Percentiles rank a stretch among this genome's conserved stretches.
These are phyloP conservation scores for Nematodospora anomalae DNA, from an alignment of 1,139 yeast genomes.

Conservation along the genomic window DNA sequence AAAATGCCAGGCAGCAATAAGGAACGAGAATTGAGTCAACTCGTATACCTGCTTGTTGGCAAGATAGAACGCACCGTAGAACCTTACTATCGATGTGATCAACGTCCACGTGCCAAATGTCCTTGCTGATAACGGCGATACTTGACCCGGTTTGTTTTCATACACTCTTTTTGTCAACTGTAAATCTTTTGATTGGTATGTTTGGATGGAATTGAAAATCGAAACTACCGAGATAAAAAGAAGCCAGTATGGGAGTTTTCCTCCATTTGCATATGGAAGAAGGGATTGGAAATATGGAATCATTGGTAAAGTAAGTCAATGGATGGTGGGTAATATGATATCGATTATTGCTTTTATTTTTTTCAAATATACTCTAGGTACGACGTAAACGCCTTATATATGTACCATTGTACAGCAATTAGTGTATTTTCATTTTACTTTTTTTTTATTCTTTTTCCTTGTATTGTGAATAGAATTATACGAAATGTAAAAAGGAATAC, in stretches of 20 bases:
- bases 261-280: conserved; percentile 35
- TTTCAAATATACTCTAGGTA: too few relatives aligned
- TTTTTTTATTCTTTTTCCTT: conserved; percentile 1
- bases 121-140: conserved; percentile 81
- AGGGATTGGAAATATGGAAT: conserved; percentile 20
- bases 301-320: conserved; percentile 12
- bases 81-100: conserved; percentile 78
- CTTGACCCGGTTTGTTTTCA: conserved; percentile 38
- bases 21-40: conserved; percentile 78
- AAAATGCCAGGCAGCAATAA: conserved; percentile 83
- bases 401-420: too few relatives aligned
- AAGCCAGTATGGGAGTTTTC: conserved; percentile 48
- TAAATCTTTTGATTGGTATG: conserved; percentile 60
- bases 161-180: conserved; percentile 78
- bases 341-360: too few relatives aligned
- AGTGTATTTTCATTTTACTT: background rate
- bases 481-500: too few relatives aligned
- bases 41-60: conserved; percentile 68
- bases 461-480: too few relatives aligned
- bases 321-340: too few relatives aligned
- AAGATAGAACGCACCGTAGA: conserved; percentile 82
- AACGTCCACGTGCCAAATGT: conserved; percentile 99
- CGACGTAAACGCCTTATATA: too few relatives aligned
- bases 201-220: conserved; percentile 83
- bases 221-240: conserved; percentile 79